Evolutionary conservation across 1,139 yeast genomes (phyloP), one percentile per base, ranked within the genome.

Genomic region (Cylindricascospora bacillispora): DNA sequence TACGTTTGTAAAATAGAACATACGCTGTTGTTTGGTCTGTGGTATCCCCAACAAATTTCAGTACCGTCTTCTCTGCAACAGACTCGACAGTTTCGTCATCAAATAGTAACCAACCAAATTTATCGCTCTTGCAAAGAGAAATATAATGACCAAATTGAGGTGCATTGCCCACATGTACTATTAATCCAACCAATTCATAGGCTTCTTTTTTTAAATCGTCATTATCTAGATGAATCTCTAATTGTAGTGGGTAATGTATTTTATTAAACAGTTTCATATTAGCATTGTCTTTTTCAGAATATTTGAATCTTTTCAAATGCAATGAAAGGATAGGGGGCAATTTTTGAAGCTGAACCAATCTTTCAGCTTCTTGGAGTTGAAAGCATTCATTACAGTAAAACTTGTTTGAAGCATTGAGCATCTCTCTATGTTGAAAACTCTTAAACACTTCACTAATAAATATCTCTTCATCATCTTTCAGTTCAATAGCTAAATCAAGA

Each of bases 81-180:
- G 80, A 62, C 47, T 86, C 97, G 4, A 86, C 95, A 13, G 92
- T 76, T 55, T 89, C 98, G 54, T 89, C 98, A 52, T 89, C 98
- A 56, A 82, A 89, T 36, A 89, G 57, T 19, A 89, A 59, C 98
- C 98, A 89, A 1, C 95, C 82, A 24, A 74, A 73, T 13, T 70
- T 66, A 34, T 70, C 75, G 10, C 86, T 77, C 51, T 85, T 85
- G 40, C 93, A 79, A 6, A 89, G 61, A 0, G 94, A 71, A 10
- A 89, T 86, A 49, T 89, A 89, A 54, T 89, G 98, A 0, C 98
- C 98, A 56, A 86, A 95, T 63, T 85, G 85, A 1, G 97, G 95
- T 0, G 97, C 97, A 3, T 95, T 93, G 4, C 98, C 98, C 45
- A 89, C 77, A 49, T 89, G 98, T 13, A 89, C 85, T 14, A 89